A percentile compares a stretch with the other conserved stretches of the same genome.
These are phyloP conservation scores for Reutealis trisperma DNA, from an alignment of 345 rosid species.

Conservation along the genomic window DNA sequence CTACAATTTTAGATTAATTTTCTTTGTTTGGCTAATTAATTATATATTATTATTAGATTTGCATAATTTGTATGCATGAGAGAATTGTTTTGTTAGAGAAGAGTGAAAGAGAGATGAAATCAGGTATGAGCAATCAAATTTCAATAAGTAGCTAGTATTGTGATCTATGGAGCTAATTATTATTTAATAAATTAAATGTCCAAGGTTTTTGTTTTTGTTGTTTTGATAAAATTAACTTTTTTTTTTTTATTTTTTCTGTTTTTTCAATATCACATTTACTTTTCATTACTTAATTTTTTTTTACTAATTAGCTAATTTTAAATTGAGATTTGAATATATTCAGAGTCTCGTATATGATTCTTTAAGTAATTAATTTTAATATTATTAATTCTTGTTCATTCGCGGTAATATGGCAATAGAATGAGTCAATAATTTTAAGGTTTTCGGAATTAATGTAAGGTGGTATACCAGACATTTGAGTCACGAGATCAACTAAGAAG, in stretches of 20 bases:
- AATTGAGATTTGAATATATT: no score
- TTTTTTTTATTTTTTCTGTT: not conserved
- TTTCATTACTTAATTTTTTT: no score
- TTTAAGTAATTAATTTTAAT: no score
- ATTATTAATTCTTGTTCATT: no score
- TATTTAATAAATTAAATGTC: not conserved
- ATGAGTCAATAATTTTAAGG: not conserved
- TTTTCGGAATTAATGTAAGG: conserved; percentile 2
- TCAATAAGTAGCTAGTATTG: not conserved
- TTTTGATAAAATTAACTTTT: not conserved
- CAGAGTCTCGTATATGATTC: no score
- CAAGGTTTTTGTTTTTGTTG: not conserved
- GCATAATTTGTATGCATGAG: not conserved
- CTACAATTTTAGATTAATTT: conserved; percentile 1
- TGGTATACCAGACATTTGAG: not conserved
- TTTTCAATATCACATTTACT: not conserved
- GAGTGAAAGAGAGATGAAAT: not conserved
- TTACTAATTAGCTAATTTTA: no score
- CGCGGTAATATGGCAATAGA: not conserved
- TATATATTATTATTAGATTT: not conserved
- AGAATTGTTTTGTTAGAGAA: conserved; percentile 1
- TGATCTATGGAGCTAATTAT: not conserved
- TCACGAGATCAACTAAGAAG: conserved; percentile 17
- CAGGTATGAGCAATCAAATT: not conserved
- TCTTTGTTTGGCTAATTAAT: conserved; percentile 4